Conservation (phyloP, 805 yeast species). For the Suhomyces xylopsoci region DNA sequence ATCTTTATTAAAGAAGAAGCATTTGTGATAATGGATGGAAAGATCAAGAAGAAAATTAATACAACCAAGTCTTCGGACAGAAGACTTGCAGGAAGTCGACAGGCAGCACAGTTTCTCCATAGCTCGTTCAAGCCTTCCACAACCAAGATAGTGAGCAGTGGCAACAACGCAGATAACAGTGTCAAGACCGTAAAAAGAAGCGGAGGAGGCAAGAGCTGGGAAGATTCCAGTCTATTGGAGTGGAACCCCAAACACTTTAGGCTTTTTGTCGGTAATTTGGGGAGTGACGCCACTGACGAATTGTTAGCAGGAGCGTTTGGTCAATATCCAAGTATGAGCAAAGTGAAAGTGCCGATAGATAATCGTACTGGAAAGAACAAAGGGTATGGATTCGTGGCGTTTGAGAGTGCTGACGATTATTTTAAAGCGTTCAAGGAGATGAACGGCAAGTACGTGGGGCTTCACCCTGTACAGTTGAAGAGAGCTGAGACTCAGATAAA, state of each 20-base stretch:
- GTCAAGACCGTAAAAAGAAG: conserved; percentile 37
- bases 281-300: conserved; percentile 62
- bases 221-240: conserved; percentile 45
- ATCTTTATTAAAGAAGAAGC: neutral
- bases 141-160: neutral
- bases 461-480: conserved; percentile 66
- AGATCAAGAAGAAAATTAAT: conserved; percentile 15
- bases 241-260: conserved; percentile 74
- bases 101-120: conserved; percentile 42
- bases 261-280: conserved; percentile 69
- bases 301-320: conserved; percentile 53
- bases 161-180: neutral
- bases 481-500: conserved; percentile 48
- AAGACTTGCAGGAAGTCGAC: conserved; percentile 50
- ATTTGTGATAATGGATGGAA: neutral
- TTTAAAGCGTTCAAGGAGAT: conserved; percentile 68
- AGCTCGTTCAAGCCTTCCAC: neutral
- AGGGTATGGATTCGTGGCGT: conserved; percentile 77
- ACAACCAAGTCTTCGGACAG: conserved; percentile 52
- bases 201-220: conserved; percentile 49
- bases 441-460: conserved; percentile 75
- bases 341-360: conserved; percentile 60
- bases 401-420: conserved; percentile 62
- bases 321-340: conserved; percentile 50
- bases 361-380: conserved; percentile 44